Conservation (phyloP, 306 rosid genomes). For the Quercus glauca region DNA sequence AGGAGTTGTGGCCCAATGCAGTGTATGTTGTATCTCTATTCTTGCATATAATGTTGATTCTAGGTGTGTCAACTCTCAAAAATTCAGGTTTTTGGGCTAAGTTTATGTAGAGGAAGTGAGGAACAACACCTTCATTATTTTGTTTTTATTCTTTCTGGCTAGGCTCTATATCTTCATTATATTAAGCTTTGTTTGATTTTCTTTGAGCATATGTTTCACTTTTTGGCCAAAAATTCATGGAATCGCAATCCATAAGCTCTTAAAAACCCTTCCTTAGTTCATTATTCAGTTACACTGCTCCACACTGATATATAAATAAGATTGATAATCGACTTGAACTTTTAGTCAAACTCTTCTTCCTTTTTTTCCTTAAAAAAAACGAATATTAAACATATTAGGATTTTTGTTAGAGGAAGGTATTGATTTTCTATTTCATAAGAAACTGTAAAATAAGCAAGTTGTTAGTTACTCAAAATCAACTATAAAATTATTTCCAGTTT, state of each 20-base stretch:
- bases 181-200: not conserved
- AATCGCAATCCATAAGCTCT: not conserved
- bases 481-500: no score
- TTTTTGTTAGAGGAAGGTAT: no score
- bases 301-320: no score
- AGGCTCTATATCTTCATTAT: not conserved
- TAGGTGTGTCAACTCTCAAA: not conserved
- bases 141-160: no score
- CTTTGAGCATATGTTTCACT: not conserved
- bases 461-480: no score
- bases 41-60: constrained; percentile 13
- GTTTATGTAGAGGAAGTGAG: not conserved
- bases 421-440: no score
- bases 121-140: not conserved
- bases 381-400: no score
- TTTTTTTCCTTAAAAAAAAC: no score
- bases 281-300: not conserved
- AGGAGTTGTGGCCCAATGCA: constrained; percentile 83
- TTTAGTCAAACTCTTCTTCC: no score
- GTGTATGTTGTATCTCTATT: constrained; percentile 40
- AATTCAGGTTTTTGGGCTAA: not conserved
- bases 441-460: no score
- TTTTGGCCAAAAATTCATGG: not conserved
- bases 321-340: no score
- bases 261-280: not conserved